Percentiles rank a stretch among this genome's conserved stretches.
These are phyloP conservation scores for Sporothrix brunneoviolacea DNA, from an alignment of 2,329 filamentous ascomycete species.

Conservation along the genomic window DNA sequence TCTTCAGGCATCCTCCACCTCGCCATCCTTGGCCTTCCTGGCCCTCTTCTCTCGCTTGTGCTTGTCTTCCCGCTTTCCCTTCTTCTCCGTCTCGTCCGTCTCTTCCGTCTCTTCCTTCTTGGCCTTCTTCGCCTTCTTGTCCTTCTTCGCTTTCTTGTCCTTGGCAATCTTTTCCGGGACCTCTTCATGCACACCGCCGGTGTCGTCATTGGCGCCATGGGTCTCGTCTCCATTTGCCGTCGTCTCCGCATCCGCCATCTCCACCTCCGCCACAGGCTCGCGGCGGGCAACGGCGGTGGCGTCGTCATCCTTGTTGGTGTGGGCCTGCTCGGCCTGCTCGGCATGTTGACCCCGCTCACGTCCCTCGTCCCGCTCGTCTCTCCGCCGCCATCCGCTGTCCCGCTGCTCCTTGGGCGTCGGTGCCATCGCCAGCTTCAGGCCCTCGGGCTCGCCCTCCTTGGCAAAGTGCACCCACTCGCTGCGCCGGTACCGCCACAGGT, in stretches of 20 bases:
- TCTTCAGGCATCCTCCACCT: background rate
- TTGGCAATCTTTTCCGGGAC: background rate
- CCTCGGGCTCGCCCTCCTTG: constrained; percentile 41
- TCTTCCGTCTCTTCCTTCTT: constrained; percentile 1
- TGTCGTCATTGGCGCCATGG: background rate
- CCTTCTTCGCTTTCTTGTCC: background rate
- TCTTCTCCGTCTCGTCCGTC: constrained; percentile 3
- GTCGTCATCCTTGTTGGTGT: no score
- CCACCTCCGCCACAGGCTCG: no score
- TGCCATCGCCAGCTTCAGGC: constrained; percentile 30
- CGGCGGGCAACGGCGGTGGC: no score
- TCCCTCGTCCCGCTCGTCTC: background rate
- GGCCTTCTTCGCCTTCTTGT: background rate
- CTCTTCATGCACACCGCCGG: no score
- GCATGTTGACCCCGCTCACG: background rate
- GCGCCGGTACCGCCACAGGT: constrained; percentile 47
- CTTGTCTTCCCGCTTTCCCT: constrained; percentile 6
- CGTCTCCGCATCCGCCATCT: no score
- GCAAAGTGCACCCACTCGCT: constrained; percentile 52
- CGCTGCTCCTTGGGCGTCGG: constrained; percentile 20
- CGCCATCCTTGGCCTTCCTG: background rate
- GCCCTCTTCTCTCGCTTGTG: constrained; percentile 9
- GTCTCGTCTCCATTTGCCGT: no score
- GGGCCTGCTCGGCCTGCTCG: no score
- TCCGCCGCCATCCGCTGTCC: background rate